Conservation (phyloP, 2,329 filamentous ascomycete species). For the Stenocarpella maydis region DNA sequence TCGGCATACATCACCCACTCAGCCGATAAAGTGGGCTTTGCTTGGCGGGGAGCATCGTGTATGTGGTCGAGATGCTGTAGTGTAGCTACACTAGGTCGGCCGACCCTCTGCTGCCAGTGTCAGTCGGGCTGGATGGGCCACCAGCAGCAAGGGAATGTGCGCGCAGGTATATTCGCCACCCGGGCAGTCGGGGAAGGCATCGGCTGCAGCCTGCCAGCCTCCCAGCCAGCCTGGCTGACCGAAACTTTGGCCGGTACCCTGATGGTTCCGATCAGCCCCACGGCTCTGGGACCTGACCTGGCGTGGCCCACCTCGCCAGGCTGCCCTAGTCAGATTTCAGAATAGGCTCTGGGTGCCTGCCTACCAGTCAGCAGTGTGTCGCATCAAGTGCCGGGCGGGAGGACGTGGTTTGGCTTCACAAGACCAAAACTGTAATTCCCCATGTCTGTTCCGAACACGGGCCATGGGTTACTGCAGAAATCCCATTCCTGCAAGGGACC, state of each 20-base stretch:
- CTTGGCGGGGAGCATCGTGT: not conserved
- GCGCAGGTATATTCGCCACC: conserved; percentile 7
- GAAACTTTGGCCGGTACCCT: not conserved
- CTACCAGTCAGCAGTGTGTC: not conserved
- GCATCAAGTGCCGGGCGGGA: conserved; percentile 4
- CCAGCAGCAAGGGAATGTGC: not conserved
- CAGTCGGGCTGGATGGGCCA: not conserved
- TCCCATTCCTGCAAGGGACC: conserved; percentile 25
- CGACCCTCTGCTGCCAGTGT: not conserved
- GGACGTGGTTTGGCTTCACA: not conserved
- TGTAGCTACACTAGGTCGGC: not conserved
- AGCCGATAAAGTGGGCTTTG: not conserved
- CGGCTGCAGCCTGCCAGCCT: conserved; percentile 1
- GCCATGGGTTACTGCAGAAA: not conserved
- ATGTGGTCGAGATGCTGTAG: not conserved
- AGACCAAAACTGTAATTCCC: not conserved
- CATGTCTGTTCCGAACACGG: not conserved
- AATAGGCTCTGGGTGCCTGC: not conserved
- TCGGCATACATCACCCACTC: too few relatives aligned
- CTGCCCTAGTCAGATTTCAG: not conserved
- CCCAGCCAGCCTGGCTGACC: too few relatives aligned
- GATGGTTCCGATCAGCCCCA: conserved; percentile 1
- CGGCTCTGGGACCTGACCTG: conserved; percentile 4
- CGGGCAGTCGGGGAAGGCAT: conserved; percentile 8
- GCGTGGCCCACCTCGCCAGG: conserved; percentile 1